Conservation (phyloP, 208 protist genomes). For the Vickermania spadyakhi region DNA sequence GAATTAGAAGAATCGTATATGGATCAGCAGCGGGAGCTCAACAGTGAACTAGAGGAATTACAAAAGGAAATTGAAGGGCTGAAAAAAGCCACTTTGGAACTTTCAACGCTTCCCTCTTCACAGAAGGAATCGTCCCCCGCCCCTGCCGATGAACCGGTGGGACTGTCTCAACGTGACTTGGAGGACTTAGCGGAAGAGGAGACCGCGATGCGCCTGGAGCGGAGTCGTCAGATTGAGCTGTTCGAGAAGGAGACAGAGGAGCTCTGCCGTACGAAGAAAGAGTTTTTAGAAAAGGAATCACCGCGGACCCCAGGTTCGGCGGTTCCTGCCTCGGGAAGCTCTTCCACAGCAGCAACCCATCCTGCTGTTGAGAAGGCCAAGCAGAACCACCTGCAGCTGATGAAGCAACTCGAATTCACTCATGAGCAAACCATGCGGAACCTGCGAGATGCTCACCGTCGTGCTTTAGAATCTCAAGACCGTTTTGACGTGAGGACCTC, state of each 20-base stretch:
- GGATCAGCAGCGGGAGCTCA: not conserved
- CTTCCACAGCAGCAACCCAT: not conserved
- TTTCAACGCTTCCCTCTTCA: not conserved
- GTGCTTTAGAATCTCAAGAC: not conserved
- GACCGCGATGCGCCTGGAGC: slow-evolving; percentile 16
- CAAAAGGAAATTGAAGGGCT: not conserved
- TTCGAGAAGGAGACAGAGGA: slow-evolving; percentile 28
- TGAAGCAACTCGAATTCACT: slow-evolving; percentile 11
- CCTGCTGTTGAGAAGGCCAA: slow-evolving; percentile 10
- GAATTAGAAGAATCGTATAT: not conserved
- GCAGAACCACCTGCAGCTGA: slow-evolving; percentile 14
- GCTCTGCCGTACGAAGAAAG: slow-evolving; percentile 11
- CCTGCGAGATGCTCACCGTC: not conserved
- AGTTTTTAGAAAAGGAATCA: not conserved
- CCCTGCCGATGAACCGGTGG: not conserved
- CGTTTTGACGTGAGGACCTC: not conserved
- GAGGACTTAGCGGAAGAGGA: slow-evolving; percentile 22
- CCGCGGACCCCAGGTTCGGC: slow-evolving; percentile 2
- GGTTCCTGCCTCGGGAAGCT: not conserved
- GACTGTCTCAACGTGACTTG: not conserved
- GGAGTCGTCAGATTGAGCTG: slow-evolving; percentile 11
- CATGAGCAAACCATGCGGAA: slow-evolving; percentile 1
- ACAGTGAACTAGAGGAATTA: not conserved
- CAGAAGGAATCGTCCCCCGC: not conserved
- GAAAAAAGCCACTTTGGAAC: not conserved